Base-by-base conservation (phyloP, 2,329 filamentous ascomycete species). In the Hypoxylon sp. region DNA sequence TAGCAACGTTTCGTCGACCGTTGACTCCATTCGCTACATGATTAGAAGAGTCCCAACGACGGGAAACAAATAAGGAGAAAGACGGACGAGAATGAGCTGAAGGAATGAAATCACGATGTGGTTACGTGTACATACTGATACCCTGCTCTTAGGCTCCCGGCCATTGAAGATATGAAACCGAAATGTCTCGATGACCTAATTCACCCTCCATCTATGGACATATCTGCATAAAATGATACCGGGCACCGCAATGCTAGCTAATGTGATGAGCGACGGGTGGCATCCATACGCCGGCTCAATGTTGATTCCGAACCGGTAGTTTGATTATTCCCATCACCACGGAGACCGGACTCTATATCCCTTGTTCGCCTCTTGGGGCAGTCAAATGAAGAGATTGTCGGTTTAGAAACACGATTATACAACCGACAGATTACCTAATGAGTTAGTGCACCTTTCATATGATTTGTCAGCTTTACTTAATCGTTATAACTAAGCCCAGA, bases 41-140 rank as follows among this genome's bases (percentile, higher is more conserved):
- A n/a, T 31, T 50, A 50, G 46, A 30, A 7, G 25, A 30, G 30
- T 13, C 25, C 6, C 46, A n/a, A 25, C 11, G 14, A 25, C 6
- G 6, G 20, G 35, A 14, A n/a, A 46, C n/a, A 14, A 55, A 25
- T 20, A 17, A 20, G 11, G 33, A 51, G n/a, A 8, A 46, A 46
- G 22, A 20, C 20, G 7, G n/a, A 40, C 8, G 30, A 30, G 6
- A 42, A 51, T 17, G 35, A 27, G 54, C 17, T 25, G 35, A 25
- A 37, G 35, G 11, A 37, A 66, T 49, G 46, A 62, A 35, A 31
- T 46, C 22, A 63, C 49, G 56, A 61, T 25, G 50, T 42, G 25
- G 31, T 54, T 44, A 11, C 27, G 55, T 68, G 54, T 54, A 68
- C 44, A 66, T 69, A 71, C 37, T 61, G 68, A 71, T 71, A 71